These are phyloP conservation scores for Puccinellia tenuiflora DNA, from an alignment of 176 grass and related monocot species.

Conservation along the genomic window DNA sequence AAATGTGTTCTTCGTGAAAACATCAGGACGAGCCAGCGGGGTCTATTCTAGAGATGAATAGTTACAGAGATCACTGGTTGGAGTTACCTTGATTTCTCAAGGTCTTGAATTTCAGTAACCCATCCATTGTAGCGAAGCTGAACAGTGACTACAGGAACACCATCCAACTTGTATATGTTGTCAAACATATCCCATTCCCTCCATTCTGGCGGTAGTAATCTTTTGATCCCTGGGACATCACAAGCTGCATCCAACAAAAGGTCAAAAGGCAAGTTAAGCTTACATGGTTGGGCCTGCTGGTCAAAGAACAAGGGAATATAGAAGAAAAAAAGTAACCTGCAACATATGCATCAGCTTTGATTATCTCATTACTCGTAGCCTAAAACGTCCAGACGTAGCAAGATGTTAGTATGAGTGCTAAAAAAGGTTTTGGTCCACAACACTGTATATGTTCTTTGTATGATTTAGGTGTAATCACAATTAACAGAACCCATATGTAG, in stretches of 20 bases:
- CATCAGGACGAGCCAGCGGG: neutral
- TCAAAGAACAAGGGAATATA: conserved; percentile 1
- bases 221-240: conserved; percentile 95
- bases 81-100: conserved; percentile 84
- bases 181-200: conserved; percentile 93
- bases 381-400: conserved; percentile 22
- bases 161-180: conserved; percentile 94
- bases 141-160: conserved; percentile 97
- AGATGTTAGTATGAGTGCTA: conserved; percentile 10
- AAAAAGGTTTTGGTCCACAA: conserved; percentile 8
- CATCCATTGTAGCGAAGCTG: conserved; percentile 98
- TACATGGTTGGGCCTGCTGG: neutral
- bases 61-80: neutral
- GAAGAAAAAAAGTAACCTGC: conserved; percentile 53
- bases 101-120: conserved; percentile 90
- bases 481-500: neutral
- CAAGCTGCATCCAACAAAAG: conserved; percentile 54
- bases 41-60: neutral
- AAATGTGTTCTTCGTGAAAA: neutral
- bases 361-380: conserved; percentile 74
- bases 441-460: neutral
- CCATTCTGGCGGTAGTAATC: conserved; percentile 82
- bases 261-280: conserved; percentile 16
- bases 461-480: conserved; percentile 3
- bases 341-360: conserved; percentile 95